A percentile compares a stretch with the other conserved stretches of the same genome.
Evolutionary conservation across 441 rosid genomes (phyloP).

Genomic region (Arabidopsis hybrid): DNA sequence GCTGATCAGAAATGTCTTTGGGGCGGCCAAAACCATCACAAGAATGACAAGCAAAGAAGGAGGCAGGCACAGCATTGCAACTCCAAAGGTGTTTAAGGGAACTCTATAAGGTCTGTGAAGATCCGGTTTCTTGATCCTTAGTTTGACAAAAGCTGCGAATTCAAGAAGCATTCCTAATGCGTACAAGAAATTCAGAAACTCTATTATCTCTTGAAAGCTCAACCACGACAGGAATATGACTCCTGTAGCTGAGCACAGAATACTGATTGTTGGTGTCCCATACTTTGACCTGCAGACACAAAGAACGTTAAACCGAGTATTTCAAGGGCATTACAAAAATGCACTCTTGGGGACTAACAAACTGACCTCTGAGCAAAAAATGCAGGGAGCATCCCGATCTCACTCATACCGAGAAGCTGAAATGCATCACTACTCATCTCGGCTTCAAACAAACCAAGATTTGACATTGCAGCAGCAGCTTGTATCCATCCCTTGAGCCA

Average conservation of each 20-base stretch:
- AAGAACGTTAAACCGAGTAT: conserved; percentile 9
- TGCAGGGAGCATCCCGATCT: conserved; percentile 85
- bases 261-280: conserved; percentile 95
- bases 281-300: conserved; percentile 65
- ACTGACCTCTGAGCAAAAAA: conserved; percentile 67
- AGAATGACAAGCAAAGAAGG: conserved; percentile 74
- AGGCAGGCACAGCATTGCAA: conserved; percentile 65
- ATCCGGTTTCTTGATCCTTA: conserved; percentile 78
- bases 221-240: conserved; percentile 91
- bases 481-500: conserved; percentile 95
- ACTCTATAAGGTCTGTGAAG: conserved; percentile 80
- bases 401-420: conserved; percentile 96
- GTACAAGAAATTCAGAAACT: conserved; percentile 81
- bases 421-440: conserved; percentile 97
- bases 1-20: conserved; percentile 65
- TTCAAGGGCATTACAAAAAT: not conserved
- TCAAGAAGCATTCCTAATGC: conserved; percentile 91
- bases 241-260: conserved; percentile 84
- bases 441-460: conserved; percentile 91
- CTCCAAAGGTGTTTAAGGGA: conserved; percentile 75
- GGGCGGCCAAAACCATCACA: conserved; percentile 80
- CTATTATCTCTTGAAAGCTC: conserved; percentile 91
- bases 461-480: conserved; percentile 93
- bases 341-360: not conserved
- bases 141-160: conserved; percentile 80